A percentile compares a stretch with the other conserved stretches of the same genome.
Conservation (phyloP, 225 moss, liverwort and hornwort genomes). For the Physcomitrium patens region DNA sequence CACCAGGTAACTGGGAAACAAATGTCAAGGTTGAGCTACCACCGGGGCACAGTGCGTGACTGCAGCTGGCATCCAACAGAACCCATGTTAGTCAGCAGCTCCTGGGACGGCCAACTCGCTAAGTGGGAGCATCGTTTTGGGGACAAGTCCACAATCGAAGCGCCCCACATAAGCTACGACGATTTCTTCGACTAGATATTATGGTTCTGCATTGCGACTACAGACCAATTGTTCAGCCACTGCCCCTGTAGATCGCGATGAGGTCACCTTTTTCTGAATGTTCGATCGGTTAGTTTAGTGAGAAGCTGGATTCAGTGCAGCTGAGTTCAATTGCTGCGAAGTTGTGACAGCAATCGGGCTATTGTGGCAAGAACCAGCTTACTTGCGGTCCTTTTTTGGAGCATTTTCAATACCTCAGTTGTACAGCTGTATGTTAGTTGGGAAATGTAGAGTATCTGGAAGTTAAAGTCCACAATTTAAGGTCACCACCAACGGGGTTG, state of each 20-base stretch:
- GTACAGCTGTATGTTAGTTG: too few species aligned
- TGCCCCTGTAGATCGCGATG: slow-evolving; percentile 5
- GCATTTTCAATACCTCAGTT: too few species aligned
- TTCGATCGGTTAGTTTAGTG: not conserved
- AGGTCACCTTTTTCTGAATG: slow-evolving; percentile 1
- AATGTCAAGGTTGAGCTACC: slow-evolving; percentile 56
- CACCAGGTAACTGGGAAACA: slow-evolving; percentile 65
- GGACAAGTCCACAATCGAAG: slow-evolving; percentile 36
- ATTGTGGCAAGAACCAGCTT: too few species aligned
- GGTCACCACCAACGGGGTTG: too few species aligned
- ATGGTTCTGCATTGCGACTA: not conserved
- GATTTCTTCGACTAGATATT: slow-evolving; percentile 26
- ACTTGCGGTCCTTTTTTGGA: too few species aligned
- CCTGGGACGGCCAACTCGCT: slow-evolving; percentile 83
- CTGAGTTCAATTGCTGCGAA: not conserved
- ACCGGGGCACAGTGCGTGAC: slow-evolving; percentile 75
- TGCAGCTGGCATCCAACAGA: slow-evolving; percentile 97
- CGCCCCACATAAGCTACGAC: slow-evolving; percentile 6
- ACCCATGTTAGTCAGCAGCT: slow-evolving; percentile 81
- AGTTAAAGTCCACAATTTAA: too few species aligned
- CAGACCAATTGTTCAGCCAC: not conserved
- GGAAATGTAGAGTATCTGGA: too few species aligned
- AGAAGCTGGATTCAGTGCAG: not conserved
- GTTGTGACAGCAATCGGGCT: too few species aligned
- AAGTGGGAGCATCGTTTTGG: slow-evolving; percentile 90